phyloP scores from a whole-genome alignment of 768 basidiomycete genomes.

The Coprinopsis cinerea region DNA sequence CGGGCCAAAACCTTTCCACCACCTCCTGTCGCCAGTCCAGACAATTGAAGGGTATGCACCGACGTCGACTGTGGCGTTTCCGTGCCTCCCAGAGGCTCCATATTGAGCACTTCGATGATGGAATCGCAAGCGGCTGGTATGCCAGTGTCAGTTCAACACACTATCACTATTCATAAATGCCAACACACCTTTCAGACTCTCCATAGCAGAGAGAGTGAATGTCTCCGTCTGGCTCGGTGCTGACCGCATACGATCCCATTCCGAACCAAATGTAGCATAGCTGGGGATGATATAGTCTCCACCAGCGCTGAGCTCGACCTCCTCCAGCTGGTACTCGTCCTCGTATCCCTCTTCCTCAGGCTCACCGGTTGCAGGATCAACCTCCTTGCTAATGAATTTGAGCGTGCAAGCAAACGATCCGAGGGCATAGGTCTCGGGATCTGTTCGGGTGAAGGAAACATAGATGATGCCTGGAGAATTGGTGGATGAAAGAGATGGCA shows the following conservation, averaged over 20 bases:
- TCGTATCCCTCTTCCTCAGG: slow-evolving; percentile 99
- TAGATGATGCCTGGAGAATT: slow-evolving; percentile 84
- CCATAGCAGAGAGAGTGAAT: slow-evolving; percentile 87
- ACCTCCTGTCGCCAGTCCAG: slow-evolving; percentile 85
- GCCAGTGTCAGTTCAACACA: slow-evolving; percentile 11
- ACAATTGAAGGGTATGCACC: slow-evolving; percentile 91
- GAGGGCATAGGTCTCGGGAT: slow-evolving; percentile 68
- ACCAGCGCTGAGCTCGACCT: slow-evolving; percentile 87
- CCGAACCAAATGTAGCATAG: slow-evolving; percentile 85
- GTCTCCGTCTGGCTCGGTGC: slow-evolving; percentile 85
- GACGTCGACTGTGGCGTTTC: slow-evolving; percentile 76
- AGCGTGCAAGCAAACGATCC: slow-evolving; percentile 88
- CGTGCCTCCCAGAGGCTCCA: slow-evolving; percentile 93
- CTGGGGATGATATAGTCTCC: slow-evolving; percentile 96
- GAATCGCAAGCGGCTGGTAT: slow-evolving; percentile 88
- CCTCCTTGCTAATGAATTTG: slow-evolving; percentile 95
- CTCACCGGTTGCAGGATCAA: slow-evolving; percentile 91
- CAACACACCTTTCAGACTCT: slow-evolving; percentile 83
- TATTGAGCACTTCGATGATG: slow-evolving; percentile 91
- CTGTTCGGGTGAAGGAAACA: slow-evolving; percentile 86
- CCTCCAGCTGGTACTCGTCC: slow-evolving; percentile 97
- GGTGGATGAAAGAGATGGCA: slow-evolving; percentile 60
- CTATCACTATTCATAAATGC: slow-evolving; percentile 8
- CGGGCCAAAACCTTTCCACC: slow-evolving; percentile 95
- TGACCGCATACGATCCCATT: slow-evolving; percentile 89